Conservation (phyloP, 2,329 filamentous ascomycete species). For the Fusarium xylarioides region DNA sequence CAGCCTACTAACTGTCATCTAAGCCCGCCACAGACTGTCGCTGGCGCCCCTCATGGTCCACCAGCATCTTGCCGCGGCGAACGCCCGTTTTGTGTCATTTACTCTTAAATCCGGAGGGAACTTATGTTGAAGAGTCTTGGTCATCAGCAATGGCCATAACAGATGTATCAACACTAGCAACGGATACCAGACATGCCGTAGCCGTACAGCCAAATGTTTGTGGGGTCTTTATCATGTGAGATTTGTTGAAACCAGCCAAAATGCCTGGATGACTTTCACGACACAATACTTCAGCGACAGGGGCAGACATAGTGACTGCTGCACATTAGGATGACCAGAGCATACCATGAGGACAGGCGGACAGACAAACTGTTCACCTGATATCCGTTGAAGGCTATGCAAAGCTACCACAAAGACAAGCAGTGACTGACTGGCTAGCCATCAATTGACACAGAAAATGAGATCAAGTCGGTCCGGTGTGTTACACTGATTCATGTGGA, state of each 20-base stretch:
- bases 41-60: constrained; percentile 22
- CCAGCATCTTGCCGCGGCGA: constrained; percentile 37
- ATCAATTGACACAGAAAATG: background rate
- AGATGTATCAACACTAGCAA: background rate
- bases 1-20: constrained; percentile 31
- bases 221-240: constrained; percentile 6
- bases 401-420: background rate
- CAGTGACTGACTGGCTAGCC: background rate
- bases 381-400: background rate
- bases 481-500: background rate
- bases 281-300: background rate
- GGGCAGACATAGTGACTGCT: background rate
- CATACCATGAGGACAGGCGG: background rate
- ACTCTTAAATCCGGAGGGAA: constrained; percentile 14
- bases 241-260: constrained; percentile 1
- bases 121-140: constrained; percentile 16
- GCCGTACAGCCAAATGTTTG: background rate
- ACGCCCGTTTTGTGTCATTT: constrained; percentile 35
- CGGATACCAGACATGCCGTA: background rate
- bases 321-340: background rate
- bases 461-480: background rate
- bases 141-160: background rate
- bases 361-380: background rate
- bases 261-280: background rate
- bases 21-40: constrained; percentile 28